Conservation (phyloP, 2,329 filamentous ascomycete genomes). For the Chaetothyriales sp. region DNA sequence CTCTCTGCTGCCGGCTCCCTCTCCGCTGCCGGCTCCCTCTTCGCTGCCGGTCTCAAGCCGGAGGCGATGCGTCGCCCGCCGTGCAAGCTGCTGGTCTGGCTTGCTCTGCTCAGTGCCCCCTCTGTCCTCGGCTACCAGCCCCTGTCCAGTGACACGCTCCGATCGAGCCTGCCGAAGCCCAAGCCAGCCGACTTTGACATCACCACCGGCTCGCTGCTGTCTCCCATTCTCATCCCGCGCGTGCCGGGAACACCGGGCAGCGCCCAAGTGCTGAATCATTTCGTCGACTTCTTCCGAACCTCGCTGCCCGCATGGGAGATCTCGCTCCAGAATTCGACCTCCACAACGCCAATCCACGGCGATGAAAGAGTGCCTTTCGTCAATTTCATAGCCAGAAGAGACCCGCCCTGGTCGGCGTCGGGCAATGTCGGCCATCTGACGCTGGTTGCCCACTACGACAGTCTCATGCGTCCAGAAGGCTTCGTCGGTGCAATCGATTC, state of each 20-base stretch:
- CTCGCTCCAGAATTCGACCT: constrained; percentile 79
- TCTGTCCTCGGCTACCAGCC: constrained; percentile 37
- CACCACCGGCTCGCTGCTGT: constrained; percentile 57
- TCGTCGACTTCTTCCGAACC: constrained; percentile 64
- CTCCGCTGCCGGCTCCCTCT: too few species aligned
- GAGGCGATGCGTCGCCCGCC: neutral
- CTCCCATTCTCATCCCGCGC: constrained; percentile 75
- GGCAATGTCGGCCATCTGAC: constrained; percentile 73
- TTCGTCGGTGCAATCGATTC: constrained; percentile 93
- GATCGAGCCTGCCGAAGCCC: constrained; percentile 51
- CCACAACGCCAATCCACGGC: constrained; percentile 63
- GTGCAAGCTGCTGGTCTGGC: constrained; percentile 15
- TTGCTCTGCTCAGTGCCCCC: constrained; percentile 16
- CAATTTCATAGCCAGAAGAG: constrained; percentile 74
- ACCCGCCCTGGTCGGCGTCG: constrained; percentile 64
- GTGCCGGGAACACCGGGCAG: constrained; percentile 78
- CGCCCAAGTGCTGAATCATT: constrained; percentile 59
- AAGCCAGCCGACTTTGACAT: constrained; percentile 63
- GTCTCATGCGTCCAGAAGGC: constrained; percentile 61
- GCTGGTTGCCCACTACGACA: constrained; percentile 89
- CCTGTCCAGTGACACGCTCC: constrained; percentile 63
- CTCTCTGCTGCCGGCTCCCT: too few species aligned
- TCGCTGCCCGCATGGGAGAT: constrained; percentile 67
- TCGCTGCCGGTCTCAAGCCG: neutral
- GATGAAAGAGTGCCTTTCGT: constrained; percentile 62